Evolutionary conservation across 1,139 yeast genomes (phyloP), one percentile per base, ranked within the genome.

Genomic region (Pichia sp.): DNA sequence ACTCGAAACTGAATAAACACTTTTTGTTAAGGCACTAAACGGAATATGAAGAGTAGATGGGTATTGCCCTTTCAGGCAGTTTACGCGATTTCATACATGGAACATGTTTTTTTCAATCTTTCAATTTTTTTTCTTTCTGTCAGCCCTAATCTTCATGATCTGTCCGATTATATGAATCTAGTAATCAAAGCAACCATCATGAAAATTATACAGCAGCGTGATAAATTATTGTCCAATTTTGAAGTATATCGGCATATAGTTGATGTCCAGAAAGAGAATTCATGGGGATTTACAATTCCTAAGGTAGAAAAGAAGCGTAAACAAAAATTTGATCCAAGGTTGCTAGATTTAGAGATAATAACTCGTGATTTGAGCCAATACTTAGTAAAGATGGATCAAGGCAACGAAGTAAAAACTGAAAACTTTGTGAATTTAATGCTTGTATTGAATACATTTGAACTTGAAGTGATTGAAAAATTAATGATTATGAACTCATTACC

Each of bases 401-500:
- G 62, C 4, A 60, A 60, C 63, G 59, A 65, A 55, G 54, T 51
- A 6, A 51, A 53, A 10, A 48, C 52, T 19, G 82, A 77, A 5
- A 71, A 70, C n/a, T 80, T 92, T 57, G 73, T 75, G 4, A 70
- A 72, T 30, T 75, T 89, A 49, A 75, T 90, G 74, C 59, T 62
- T 2, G 75, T 72, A 43, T 73, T 87, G 55, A 79, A 84, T 58
- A 67, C 72, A 38, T 82, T 77, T 60, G 78, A 78, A 38, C 74
- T 93, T 59, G 90, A 87, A 70, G 87, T 89, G 68, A 85, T 88
- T 23, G 99, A 93, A 67, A 84, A 86, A 64, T 73, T 93, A 45
- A 97, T 92, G 70, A 81, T 93, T 41, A 78, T 90, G 56, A 92
- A 93, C 69, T 75, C 83, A 5, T 77, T 90, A 45, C 98, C 98